Evolutionary conservation across 352 stramenopile genomes (phyloP), one percentile per base, ranked within the genome.

Genomic region (Thraustotheca clavata): DNA sequence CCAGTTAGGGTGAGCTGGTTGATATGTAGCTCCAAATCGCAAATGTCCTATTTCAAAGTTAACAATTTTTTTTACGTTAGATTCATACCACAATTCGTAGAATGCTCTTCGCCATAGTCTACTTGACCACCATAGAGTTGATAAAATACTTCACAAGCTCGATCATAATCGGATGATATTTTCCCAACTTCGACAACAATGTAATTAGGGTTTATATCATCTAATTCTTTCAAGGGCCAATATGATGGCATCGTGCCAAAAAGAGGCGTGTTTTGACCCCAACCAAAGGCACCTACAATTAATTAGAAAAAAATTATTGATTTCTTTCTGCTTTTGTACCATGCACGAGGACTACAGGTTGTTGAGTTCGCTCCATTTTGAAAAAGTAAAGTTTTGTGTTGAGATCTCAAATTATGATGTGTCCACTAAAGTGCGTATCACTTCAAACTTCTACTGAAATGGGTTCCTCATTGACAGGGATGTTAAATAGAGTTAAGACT

Each of bases 291-390:
- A 18, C 57, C 57, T 65, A 65, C 39, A 24, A 6, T 27, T 27
- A 40, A 39, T 62, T 35, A 24, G 31, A 27, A 18, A 8, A 6
- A 7, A 6, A 29, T 16, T 11, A 32, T 38, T 24, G 20, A 12
- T 20, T 1, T 34, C 29, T 11, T 29, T 9, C 67, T 9, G 7
- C 8, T 41, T 3, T 16, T 0, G 4, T 69, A 83, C 77, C 80
- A 59, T 89, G 78, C 50, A 89, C 81, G 33, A 89, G 66, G n/a
- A 88, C 80, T 47, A 84, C 78, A 9, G 80, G 77, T 60, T 75
- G 76, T 65, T 73, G 39, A 5, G 57, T 65, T 26, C 20, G 24
- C 38, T 50, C 57, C 36, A 49, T 49, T 69, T 77, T 62, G n/a
- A n/a, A n/a, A n/a, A n/a, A n/a, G n/a, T n/a, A n/a, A n/a, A n/a